Base-by-base conservation (phyloP, 257 asterid species). In the Henckelia pumila region DNA sequence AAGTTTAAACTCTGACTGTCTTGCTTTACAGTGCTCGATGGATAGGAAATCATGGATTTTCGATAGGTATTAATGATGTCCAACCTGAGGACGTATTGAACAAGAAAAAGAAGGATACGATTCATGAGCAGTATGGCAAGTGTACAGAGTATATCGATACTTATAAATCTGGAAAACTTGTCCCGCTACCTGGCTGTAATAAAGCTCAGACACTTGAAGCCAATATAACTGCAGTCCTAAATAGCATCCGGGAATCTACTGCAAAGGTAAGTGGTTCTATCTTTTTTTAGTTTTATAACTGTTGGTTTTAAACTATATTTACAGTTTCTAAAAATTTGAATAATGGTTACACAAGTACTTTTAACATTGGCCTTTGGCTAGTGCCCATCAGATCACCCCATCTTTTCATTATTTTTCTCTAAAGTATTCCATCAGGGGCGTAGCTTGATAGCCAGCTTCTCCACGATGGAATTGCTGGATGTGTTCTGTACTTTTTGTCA, bases 11-110 rank as follows among this genome's bases (percentile, higher is more conserved):
- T 71, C 61, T 35, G 59, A 33, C 57, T 28, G 72, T 75, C 66
- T 59, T 75, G 61, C 79, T 78, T 65, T 71, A 56, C 76, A 93
- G 99, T 81, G 97, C 99, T 63, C 85, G 99, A 72, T 93, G 97
- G 99, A 93, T 93, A 58, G 99, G 99, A 78, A 86, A 93, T 76
- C 99, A 90, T 80, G 99, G 99, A 68, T 93, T 93, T 79, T 93
- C 99, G 11, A 90, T 93, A 74, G 99, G 99, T 67, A 88, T 93
- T 70, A 85, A 93, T 72, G 99, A 93, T 75, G 99, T 93, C 75
- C 87, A 77, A 69, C 97, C 99, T 37, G 95, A 90, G 61, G 71
- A 62, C 66, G 73, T 47, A 57, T 74, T 90, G 74, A 86, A 70
- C 76, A 75, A 75, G 67, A 87, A 83, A 80, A 93, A 88, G 79